These are phyloP conservation scores for Leishmania guyanensis DNA, from an alignment of 208 protist species.

Conservation along the genomic window DNA sequence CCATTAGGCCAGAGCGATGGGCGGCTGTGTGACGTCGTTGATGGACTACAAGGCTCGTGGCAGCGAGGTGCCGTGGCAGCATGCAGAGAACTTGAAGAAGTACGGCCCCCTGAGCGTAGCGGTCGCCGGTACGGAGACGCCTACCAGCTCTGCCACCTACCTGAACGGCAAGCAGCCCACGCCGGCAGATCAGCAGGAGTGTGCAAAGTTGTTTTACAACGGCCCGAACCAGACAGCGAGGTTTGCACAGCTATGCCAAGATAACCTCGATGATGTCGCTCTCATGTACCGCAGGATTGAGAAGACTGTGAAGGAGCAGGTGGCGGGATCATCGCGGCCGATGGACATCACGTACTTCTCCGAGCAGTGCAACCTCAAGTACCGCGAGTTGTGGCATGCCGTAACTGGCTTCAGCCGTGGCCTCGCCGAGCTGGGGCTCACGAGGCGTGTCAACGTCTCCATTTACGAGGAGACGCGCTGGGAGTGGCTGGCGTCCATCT, in stretches of 20 bases:
- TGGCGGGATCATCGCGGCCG: conserved; percentile 8
- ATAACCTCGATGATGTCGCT: conserved; percentile 14
- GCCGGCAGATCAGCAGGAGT: conserved; percentile 17
- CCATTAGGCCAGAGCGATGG: not conserved
- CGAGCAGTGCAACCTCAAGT: conserved; percentile 31
- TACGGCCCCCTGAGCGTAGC: conserved; percentile 41
- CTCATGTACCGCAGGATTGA: conserved; percentile 56
- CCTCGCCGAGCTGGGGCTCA: conserved; percentile 50
- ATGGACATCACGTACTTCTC: conserved; percentile 59
- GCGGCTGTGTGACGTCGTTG: conserved; percentile 15
- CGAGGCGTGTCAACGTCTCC: conserved; percentile 41
- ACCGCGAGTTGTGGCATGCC: conserved; percentile 41
- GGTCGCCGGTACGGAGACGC: conserved; percentile 50
- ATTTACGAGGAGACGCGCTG: conserved; percentile 87
- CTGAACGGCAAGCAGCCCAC: conserved; percentile 35
- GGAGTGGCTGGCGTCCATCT: conserved; percentile 83
- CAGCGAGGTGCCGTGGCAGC: conserved; percentile 16
- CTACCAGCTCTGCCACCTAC: conserved; percentile 44
- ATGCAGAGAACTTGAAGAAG: conserved; percentile 8
- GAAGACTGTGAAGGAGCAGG: conserved; percentile 28
- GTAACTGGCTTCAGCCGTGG: conserved; percentile 56
- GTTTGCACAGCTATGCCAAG: conserved; percentile 32
- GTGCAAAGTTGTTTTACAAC: conserved; percentile 14
- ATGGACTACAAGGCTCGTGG: conserved; percentile 34
- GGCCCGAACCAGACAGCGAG: conserved; percentile 29